These are phyloP conservation scores for Domatiomyces catenatus DNA, from an alignment of 2,329 filamentous ascomycete genomes.

Conservation along the genomic window DNA sequence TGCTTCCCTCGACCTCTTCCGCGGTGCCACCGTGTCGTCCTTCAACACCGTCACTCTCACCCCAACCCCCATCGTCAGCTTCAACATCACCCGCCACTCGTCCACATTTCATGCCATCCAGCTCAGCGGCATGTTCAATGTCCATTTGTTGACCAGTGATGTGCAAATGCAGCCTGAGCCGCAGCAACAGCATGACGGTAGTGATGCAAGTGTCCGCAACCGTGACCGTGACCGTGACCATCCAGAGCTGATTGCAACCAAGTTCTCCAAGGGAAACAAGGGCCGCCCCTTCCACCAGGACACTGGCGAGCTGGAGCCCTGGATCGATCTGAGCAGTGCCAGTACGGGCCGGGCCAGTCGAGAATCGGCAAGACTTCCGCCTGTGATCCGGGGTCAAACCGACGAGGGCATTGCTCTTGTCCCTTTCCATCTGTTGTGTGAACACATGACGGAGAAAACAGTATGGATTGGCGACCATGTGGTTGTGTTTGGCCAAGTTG, in stretches of 20 bases:
- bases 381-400: neutral
- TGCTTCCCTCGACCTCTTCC: constrained; percentile 20
- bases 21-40: constrained; percentile 46
- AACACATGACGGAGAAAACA: constrained; percentile 20
- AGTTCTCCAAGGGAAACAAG: constrained; percentile 10
- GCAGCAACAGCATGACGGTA: constrained; percentile 1
- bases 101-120: constrained; percentile 40
- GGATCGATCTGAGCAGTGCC: neutral
- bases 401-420: constrained; percentile 12
- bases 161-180: constrained; percentile 6
- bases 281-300: constrained; percentile 9
- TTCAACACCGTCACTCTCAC: constrained; percentile 43
- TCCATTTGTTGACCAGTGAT: constrained; percentile 33
- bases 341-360: neutral
- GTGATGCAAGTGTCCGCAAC: no score
- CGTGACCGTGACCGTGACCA: neutral
- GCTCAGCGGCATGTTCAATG: constrained; percentile 30
- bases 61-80: constrained; percentile 42
- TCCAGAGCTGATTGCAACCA: constrained; percentile 15
- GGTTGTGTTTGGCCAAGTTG: constrained; percentile 32
- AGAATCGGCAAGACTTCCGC: neutral
- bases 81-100: constrained; percentile 45
- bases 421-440: constrained; percentile 18
- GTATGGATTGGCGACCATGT: constrained; percentile 32
- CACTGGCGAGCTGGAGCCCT: constrained; percentile 6